phyloP scores from a whole-genome alignment of 2,329 filamentous ascomycete genomes.

The Monilinia fructigena region DNA sequence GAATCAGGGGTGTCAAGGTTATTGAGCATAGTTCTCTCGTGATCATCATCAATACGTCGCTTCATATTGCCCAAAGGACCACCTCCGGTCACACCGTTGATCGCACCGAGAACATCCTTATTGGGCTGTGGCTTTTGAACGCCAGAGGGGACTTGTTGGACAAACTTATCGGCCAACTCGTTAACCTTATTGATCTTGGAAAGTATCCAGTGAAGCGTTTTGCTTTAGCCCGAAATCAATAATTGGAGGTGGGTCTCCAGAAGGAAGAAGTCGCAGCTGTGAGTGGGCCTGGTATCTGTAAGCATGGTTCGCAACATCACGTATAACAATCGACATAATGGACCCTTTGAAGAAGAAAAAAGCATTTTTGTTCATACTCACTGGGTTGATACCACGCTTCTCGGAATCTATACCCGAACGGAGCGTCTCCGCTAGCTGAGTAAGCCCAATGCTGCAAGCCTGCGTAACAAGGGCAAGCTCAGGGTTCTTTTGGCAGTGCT shows the following conservation, averaged over 20 bases:
- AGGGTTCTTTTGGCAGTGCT: constrained; percentile 32
- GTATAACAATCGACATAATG: not conserved
- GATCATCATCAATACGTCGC: constrained; percentile 31
- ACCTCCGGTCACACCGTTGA: constrained; percentile 26
- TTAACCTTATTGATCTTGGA: constrained; percentile 37
- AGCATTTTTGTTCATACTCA: constrained; percentile 29
- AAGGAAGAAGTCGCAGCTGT: constrained; percentile 25
- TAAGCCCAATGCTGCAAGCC: constrained; percentile 35
- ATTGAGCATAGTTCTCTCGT: constrained; percentile 26
- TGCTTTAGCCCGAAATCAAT: constrained; percentile 35
- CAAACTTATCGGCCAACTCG: constrained; percentile 36
- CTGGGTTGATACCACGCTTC: constrained; percentile 32
- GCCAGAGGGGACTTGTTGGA: constrained; percentile 31
- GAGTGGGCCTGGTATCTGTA: constrained; percentile 22
- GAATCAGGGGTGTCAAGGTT: constrained; percentile 27
- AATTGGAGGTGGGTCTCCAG: constrained; percentile 34
- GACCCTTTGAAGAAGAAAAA: not conserved
- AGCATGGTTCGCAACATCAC: constrained; percentile 8
- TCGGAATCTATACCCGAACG: constrained; percentile 34
- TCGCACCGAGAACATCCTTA: constrained; percentile 24
- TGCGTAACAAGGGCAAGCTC: constrained; percentile 32
- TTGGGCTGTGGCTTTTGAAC: constrained; percentile 22
- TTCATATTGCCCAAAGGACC: constrained; percentile 35
- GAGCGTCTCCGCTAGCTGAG: constrained; percentile 37
- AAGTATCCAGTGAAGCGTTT: constrained; percentile 36